Evolutionary conservation across 2,329 filamentous ascomycete species (phyloP), one percentile per base, ranked within the genome.

Genomic region (Aspergillus bombycis): DNA sequence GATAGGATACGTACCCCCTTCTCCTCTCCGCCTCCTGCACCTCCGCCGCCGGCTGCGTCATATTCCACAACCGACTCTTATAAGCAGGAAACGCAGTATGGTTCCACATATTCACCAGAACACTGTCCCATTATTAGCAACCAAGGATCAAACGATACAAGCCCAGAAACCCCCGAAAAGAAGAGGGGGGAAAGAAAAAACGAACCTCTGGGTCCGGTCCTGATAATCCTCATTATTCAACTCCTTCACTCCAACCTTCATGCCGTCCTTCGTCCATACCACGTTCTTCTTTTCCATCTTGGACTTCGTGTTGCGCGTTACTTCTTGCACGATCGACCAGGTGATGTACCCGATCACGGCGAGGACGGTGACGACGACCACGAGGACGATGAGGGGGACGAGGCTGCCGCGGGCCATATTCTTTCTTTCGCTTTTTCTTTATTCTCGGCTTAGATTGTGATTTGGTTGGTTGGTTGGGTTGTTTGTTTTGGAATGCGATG

Each of bases 251-350:
- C 84, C 85, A 10, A 89, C 86, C 66, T 85, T 85, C 67, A 87
- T 82, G 26, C 87, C 88, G 52, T 88, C 86, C 71, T 84, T 86
- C 2, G 83, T 83, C 71, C 89, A 84, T 12, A 81, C 76, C 43
- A 90, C 82, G 67, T 89, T 83, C 75, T 87, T 87, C 80, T 86
- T 86, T 77, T 89, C 86, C 84, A 89, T 85, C 68, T 86, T 86
- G 71, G 84, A 81, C 52, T 81, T 81, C 50, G 86, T 87, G 66
- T 83, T 82, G 65, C 85, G 80, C 64, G 84, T 82, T 57, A 90
- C 83, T 65, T 88, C 83, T 71, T 85, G 84, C 32, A 83, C 81
- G 79, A 88, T 87, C 55, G 81, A 77, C 76, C 88, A 89, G 66
- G 84, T 74, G 67, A 86, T 81, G 66, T 85, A 87, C 26, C 84